Conservation (phyloP, 495 filamentous ascomycete genomes). For the Daldinia loculata region DNA sequence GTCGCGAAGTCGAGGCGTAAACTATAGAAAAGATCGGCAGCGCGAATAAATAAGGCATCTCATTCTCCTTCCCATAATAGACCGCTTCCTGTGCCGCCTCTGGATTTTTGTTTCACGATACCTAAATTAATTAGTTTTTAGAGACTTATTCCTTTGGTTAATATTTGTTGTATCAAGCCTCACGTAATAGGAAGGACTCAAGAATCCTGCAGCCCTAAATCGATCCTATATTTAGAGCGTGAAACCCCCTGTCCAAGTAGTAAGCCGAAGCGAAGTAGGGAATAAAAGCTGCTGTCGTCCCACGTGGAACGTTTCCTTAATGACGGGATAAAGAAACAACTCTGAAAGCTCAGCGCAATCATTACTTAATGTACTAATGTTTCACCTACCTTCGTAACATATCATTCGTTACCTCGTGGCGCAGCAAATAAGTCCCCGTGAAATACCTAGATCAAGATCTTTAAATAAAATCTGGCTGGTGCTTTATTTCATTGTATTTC, state of each 20-base stretch:
- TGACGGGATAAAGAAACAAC: not conserved
- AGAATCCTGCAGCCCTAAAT: slow-evolving; percentile 27
- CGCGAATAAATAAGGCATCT: slow-evolving; percentile 5
- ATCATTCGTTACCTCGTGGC: slow-evolving; percentile 12
- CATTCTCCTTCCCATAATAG: slow-evolving; percentile 1
- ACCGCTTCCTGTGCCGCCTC: not conserved
- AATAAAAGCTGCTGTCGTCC: not conserved
- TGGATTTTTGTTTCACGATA: slow-evolving; percentile 18
- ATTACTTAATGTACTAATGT: not conserved
- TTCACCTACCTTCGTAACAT: slow-evolving; percentile 3
- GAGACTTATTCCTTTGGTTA: not conserved
- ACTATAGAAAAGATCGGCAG: slow-evolving; percentile 1
- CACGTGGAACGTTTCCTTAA: slow-evolving; percentile 19
- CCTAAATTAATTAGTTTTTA: not conserved
- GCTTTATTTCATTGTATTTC: not conserved
- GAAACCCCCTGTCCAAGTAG: slow-evolving; percentile 22
- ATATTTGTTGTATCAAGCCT: slow-evolving; percentile 5
- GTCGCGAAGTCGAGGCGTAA: not conserved
- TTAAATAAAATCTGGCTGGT: not conserved
- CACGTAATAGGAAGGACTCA: slow-evolving; percentile 5
- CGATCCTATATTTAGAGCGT: slow-evolving; percentile 21
- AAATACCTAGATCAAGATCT: not conserved
- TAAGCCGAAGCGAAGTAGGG: slow-evolving; percentile 20
- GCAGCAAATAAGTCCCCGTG: slow-evolving; percentile 1
- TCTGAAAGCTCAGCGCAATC: slow-evolving; percentile 4